Evolutionary conservation across 768 basidiomycete species (phyloP).

Genomic region (Russula virescens): DNA sequence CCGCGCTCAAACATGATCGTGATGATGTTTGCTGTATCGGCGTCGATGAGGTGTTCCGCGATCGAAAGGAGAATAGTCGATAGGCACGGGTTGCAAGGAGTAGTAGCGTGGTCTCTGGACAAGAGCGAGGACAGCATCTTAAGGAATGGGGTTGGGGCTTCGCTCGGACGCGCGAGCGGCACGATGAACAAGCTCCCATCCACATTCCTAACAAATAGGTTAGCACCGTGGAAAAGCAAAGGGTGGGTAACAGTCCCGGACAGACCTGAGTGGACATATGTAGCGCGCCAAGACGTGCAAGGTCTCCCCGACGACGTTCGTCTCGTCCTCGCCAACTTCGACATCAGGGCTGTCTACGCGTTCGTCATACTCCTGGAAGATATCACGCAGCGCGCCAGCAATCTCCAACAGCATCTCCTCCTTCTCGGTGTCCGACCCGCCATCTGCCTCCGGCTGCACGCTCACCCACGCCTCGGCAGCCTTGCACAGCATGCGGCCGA

Average conservation of each 20-base stretch:
- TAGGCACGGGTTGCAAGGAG: constrained; percentile 53
- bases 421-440: constrained; percentile 24
- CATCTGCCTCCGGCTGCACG: constrained; percentile 27
- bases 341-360: constrained; percentile 49
- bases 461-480: constrained; percentile 58
- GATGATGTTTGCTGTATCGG: constrained; percentile 59
- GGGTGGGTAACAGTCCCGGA: constrained; percentile 18
- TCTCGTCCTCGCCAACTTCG: constrained; percentile 56
- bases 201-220: constrained; percentile 33
- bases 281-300: constrained; percentile 54
- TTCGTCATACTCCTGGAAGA: constrained; percentile 66
- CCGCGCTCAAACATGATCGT: constrained; percentile 59
- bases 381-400: constrained; percentile 62
- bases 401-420: constrained; percentile 57
- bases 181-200: constrained; percentile 44
- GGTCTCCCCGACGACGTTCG: constrained; percentile 55
- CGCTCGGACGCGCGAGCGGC: constrained; percentile 48
- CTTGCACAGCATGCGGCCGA: constrained; percentile 49
- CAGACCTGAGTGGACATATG: constrained; percentile 53
- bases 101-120: constrained; percentile 49
- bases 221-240: neutral
- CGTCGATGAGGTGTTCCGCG: constrained; percentile 63
- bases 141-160: constrained; percentile 56
- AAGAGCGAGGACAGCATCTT: constrained; percentile 57
- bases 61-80: constrained; percentile 59